These are phyloP conservation scores for Hypoxylon trugodes DNA, from an alignment of 495 filamentous ascomycete species.

Conservation along the genomic window DNA sequence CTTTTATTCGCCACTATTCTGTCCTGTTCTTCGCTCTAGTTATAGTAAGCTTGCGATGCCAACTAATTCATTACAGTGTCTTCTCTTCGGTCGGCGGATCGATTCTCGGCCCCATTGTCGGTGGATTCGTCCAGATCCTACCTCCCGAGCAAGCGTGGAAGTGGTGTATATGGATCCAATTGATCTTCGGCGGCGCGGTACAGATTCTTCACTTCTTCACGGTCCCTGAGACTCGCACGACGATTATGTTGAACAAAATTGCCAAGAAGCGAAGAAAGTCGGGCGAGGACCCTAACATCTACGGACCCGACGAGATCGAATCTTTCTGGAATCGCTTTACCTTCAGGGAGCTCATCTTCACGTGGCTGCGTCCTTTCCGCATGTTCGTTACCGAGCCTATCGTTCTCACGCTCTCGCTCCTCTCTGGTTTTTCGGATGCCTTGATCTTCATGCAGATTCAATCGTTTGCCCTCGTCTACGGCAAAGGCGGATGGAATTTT, in stretches of 20 bases:
- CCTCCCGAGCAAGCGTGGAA: slow-evolving; percentile 60
- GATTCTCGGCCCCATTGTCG: slow-evolving; percentile 79
- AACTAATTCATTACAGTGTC: slow-evolving; percentile 56
- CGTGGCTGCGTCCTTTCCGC: slow-evolving; percentile 76
- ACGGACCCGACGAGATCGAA: slow-evolving; percentile 68
- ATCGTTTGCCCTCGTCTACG: slow-evolving; percentile 69
- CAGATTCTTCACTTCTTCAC: slow-evolving; percentile 72
- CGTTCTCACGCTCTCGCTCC: slow-evolving; percentile 73
- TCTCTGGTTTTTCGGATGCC: slow-evolving; percentile 81
- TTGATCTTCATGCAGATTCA: slow-evolving; percentile 83
- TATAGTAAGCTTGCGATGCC: background rate
- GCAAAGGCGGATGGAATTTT: slow-evolving; percentile 72
- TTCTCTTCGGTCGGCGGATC: slow-evolving; percentile 80
- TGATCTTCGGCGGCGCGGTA: slow-evolving; percentile 74
- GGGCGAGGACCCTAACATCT: slow-evolving; percentile 63
- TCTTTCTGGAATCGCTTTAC: slow-evolving; percentile 61
- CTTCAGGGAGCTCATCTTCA: slow-evolving; percentile 61
- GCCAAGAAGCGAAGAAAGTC: slow-evolving; percentile 69
- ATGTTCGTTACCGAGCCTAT: slow-evolving; percentile 84
- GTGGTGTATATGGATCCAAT: slow-evolving; percentile 84
- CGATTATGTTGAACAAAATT: slow-evolving; percentile 71
- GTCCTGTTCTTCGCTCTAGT: background rate
- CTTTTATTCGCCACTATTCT: background rate
- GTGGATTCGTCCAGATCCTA: slow-evolving; percentile 75
- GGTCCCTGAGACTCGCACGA: slow-evolving; percentile 73